phyloP scores from a whole-genome alignment of 805 yeast species.

The Yamadazyma ubonensis region DNA sequence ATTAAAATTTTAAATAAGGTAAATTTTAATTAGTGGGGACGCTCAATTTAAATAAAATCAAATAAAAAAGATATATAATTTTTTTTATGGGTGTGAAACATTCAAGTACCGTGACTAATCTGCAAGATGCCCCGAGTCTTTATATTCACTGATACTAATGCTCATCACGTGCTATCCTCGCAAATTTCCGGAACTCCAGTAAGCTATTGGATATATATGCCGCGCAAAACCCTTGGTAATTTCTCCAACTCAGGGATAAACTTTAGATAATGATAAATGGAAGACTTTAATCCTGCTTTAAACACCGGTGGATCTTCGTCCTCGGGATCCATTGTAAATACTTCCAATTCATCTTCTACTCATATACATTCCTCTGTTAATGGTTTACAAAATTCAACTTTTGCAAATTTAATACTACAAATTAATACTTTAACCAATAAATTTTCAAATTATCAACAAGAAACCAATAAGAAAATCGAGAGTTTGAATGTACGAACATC shows the following conservation, averaged over 20 bases:
- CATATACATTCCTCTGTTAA: neutral
- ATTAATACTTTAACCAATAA: neutral
- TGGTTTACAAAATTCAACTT: neutral
- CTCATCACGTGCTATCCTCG: neutral
- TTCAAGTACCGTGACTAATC: too few species aligned
- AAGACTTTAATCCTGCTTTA: constrained; percentile 7
- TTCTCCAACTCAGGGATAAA: constrained; percentile 3
- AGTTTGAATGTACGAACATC: constrained; percentile 17
- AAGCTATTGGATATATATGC: neutral
- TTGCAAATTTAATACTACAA: neutral
- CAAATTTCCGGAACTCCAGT: constrained; percentile 1
- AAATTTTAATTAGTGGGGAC: neutral
- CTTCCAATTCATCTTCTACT: neutral
- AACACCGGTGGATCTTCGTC: neutral
- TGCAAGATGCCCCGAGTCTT: neutral
- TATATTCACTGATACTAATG: neutral
- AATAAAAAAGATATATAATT: neutral
- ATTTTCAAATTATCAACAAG: constrained; percentile 13
- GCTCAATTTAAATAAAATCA: neutral
- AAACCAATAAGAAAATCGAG: constrained; percentile 22
- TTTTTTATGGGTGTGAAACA: too few species aligned
- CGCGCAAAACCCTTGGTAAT: constrained; percentile 4
- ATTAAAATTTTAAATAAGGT: neutral
- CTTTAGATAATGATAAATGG: constrained; percentile 11
- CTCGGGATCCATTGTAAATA: neutral